phyloP scores from a whole-genome alignment of 495 filamentous ascomycete species.

The Aspergillus coremiiformis region DNA sequence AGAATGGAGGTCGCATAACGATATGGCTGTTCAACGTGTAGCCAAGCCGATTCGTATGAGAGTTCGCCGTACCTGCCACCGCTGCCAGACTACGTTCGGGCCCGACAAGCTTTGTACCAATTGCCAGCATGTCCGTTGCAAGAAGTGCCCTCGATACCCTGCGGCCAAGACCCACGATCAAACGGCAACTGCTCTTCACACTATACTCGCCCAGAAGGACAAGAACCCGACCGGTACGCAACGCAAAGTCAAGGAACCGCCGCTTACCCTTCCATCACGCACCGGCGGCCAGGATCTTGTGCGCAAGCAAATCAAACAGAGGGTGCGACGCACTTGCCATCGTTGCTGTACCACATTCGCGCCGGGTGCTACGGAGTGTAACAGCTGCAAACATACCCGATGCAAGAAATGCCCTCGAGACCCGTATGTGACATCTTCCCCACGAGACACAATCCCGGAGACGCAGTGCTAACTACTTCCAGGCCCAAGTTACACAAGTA shows the following conservation, averaged over 20 bases:
- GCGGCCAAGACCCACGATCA: constrained; percentile 41
- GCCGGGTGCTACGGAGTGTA: constrained; percentile 53
- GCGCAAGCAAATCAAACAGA: constrained; percentile 57
- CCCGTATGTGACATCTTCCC: constrained; percentile 51
- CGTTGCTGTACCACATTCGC: constrained; percentile 60
- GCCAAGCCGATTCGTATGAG: constrained; percentile 89
- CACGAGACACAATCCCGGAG: too few species aligned
- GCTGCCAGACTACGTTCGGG: constrained; percentile 66
- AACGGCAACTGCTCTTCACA: constrained; percentile 34
- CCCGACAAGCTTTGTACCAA: constrained; percentile 60
- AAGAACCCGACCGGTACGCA: constrained; percentile 7
- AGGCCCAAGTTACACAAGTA: constrained; percentile 67
- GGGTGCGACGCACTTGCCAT: constrained; percentile 72
- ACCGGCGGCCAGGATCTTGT: constrained; percentile 63
- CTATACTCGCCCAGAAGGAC: constrained; percentile 14
- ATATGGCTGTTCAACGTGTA: constrained; percentile 59
- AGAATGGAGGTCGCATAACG: constrained; percentile 56
- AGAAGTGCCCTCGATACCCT: constrained; percentile 68
- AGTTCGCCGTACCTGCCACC: constrained; percentile 75
- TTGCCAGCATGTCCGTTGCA: constrained; percentile 72
- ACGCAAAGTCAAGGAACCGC: constrained; percentile 19
- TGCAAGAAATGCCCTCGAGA: constrained; percentile 78
- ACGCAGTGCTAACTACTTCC: not conserved
- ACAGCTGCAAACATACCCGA: constrained; percentile 63
- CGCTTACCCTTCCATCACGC: constrained; percentile 56